phyloP scores from a whole-genome alignment of 2,329 filamentous ascomycete species.

The Beauveria scarabaeidicola region DNA sequence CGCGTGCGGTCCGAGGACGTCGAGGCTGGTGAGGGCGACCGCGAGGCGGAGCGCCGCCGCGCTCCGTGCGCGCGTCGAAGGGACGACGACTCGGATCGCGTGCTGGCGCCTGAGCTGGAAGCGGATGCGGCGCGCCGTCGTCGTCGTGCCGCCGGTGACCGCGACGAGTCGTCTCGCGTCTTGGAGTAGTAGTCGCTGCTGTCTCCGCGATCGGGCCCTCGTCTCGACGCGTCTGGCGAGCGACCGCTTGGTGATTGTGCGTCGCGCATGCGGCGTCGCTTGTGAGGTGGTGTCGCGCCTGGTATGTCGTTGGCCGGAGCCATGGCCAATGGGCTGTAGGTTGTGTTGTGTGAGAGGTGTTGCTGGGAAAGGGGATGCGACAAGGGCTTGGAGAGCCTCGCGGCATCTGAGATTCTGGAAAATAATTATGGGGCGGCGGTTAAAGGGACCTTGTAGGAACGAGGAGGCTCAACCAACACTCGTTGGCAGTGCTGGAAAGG shows the following conservation, averaged over 20 bases:
- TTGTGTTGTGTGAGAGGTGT: not conserved
- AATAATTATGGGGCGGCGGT: conserved; percentile 6
- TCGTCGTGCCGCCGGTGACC: conserved; percentile 23
- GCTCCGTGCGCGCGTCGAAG: conserved; percentile 16
- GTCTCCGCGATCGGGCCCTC: conserved; percentile 11
- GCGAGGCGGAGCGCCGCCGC: conserved; percentile 23
- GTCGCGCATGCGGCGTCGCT: conserved; percentile 26
- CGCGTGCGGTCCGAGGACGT: conserved; percentile 24
- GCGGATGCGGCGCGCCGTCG: conserved; percentile 22
- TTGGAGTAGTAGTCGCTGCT: conserved; percentile 20
- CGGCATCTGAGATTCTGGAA: not conserved
- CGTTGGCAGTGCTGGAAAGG: not conserved
- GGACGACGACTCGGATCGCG: conserved; percentile 28
- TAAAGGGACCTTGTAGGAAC: not conserved
- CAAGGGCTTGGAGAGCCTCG: not conserved
- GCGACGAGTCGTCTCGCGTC: conserved; percentile 21
- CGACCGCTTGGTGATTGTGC: conserved; percentile 21
- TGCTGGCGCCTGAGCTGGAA: conserved; percentile 28
- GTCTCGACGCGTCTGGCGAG: conserved; percentile 12
- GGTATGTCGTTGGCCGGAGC: conserved; percentile 20
- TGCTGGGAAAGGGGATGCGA: not conserved
- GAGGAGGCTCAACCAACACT: not conserved
- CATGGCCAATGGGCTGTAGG: conserved; percentile 17
- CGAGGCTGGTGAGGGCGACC: conserved; percentile 24
- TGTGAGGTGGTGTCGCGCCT: conserved; percentile 20